Percentiles rank a stretch among this genome's conserved stretches.
These are phyloP conservation scores for Euclidium syriacum DNA, from an alignment of 345 rosid species.

Conservation along the genomic window DNA sequence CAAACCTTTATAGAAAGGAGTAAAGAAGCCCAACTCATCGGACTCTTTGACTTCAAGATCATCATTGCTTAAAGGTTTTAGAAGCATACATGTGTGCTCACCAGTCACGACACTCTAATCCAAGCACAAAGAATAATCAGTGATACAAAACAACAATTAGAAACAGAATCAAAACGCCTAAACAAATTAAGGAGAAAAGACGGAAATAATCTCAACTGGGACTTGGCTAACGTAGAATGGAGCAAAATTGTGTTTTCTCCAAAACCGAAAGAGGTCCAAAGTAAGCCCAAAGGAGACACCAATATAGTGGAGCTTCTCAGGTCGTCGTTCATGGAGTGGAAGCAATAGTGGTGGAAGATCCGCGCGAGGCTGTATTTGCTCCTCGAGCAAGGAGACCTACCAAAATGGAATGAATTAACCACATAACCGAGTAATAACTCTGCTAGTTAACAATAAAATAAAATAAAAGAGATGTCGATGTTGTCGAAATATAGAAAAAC, in stretches of 20 bases:
- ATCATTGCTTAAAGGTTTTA: conserved; percentile 68
- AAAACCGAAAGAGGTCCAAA: conserved; percentile 86
- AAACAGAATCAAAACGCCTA: background rate
- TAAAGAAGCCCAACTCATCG: conserved; percentile 83
- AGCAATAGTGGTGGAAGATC: conserved; percentile 85
- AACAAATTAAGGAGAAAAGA: background rate
- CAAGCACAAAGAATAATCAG: background rate
- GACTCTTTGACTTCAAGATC: conserved; percentile 53
- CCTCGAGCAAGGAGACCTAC: conserved; percentile 87
- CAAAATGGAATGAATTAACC: background rate
- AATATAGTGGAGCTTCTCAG: conserved; percentile 84
- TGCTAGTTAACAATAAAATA: background rate
- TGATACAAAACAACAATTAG: background rate
- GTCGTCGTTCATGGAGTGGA: conserved; percentile 65
- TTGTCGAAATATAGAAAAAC: background rate
- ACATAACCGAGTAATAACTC: background rate
- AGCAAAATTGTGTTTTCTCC: conserved; percentile 86
- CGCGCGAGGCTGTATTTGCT: conserved; percentile 69
- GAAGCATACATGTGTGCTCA: conserved; percentile 88
- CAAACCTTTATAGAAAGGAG: conserved; percentile 85
- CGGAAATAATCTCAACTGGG: conserved; percentile 61
- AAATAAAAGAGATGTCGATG: background rate
- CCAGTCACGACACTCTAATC: conserved; percentile 85
- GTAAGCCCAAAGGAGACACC: conserved; percentile 99
- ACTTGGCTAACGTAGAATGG: conserved; percentile 86